A percentile compares a stretch with the other conserved stretches of the same genome.
phyloP scores from a whole-genome alignment of 805 yeast species.

The Yamadazyma philogaea region DNA sequence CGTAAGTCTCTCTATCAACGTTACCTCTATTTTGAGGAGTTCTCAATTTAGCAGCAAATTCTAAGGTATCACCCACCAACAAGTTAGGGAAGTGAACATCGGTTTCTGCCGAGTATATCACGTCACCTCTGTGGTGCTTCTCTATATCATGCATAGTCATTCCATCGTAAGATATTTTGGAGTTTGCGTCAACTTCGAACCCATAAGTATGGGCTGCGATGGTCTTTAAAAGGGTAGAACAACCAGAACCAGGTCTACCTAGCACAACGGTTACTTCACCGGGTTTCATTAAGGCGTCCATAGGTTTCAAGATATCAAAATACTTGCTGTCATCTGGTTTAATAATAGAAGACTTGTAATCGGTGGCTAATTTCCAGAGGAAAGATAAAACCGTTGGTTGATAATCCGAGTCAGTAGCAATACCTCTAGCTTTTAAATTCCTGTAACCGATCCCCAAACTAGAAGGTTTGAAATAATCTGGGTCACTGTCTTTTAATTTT shows the following conservation, averaged over 20 bases:
- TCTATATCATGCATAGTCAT: conserved; percentile 25
- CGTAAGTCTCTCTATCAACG: conserved; percentile 30
- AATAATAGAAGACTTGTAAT: conserved; percentile 5
- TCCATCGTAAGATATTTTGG: conserved; percentile 33
- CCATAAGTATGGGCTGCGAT: conserved; percentile 36
- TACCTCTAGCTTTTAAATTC: conserved; percentile 54
- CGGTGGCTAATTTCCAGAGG: conserved; percentile 20
- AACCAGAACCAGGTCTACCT: conserved; percentile 41
- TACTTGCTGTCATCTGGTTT: conserved; percentile 14
- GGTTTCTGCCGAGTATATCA: conserved; percentile 46
- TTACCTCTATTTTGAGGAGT: conserved; percentile 36
- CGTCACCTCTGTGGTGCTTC: conserved; percentile 32
- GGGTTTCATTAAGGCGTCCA: conserved; percentile 37
- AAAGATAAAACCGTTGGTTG: conserved; percentile 52
- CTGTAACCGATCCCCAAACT: conserved; percentile 54
- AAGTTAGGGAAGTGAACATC: conserved; percentile 56
- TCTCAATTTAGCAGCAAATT: conserved; percentile 51
- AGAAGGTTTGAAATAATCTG: conserved; percentile 58
- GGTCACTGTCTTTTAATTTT: conserved; percentile 46
- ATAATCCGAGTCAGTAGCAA: conserved; percentile 61
- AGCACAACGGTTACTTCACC: conserved; percentile 39
- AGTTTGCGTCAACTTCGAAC: conserved; percentile 29
- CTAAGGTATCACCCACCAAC: conserved; percentile 52
- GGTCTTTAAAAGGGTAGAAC: conserved; percentile 37
- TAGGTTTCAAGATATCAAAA: conserved; percentile 25